Evolutionary conservation across 2,329 filamentous ascomycete species (phyloP), one percentile per base, ranked within the genome.

Genomic region (Epichloe scottii): DNA sequence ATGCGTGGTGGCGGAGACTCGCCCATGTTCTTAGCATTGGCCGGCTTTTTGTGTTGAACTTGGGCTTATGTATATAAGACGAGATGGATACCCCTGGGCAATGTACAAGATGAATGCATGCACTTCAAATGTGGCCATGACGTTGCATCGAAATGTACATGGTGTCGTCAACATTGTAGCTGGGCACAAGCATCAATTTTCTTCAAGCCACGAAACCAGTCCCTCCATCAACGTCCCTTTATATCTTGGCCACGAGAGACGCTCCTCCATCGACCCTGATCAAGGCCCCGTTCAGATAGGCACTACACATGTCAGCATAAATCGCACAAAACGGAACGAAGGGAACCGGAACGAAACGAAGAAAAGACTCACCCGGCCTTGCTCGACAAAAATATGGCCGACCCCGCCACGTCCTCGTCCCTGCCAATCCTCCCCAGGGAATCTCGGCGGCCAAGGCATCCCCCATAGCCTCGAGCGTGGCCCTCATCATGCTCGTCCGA

Each of bases 351-450:
- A n/a, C n/a, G n/a, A 21, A 44, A 44, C 1, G 14, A 48, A 43
- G 35, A 43, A 4, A 15, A 14, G 3, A 61, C 67, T 64, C 55
- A 70, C 65, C 85, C 85, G 1, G 85, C 85, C 50, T 77, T 71
- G 59, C 82, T 85, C 39, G 76, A 73, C 61, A 89, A 65, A 66
- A 84, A 89, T 51, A 89, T 66, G 62, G 84, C 87, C 11, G 84
- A 75, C 0, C 85, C 85, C 0, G 84, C 84, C 4, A 87, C 81
- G 63, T 89, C 85, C 62, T 82, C 68, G 0, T 82, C 77, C 17
- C 68, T 75, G 0, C 85, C 85, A 58, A 88, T 85, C 34, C 85
- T 69, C 0, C 78, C 76, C 57, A 88, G 61, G 85, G 85, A 53
- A 85, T 81, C 3, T 74, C 74, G 0, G 66, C 68, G 52, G 73